Conservation (phyloP, 192 early-diverging fungal species). For the Backusella tarrabulga region DNA sequence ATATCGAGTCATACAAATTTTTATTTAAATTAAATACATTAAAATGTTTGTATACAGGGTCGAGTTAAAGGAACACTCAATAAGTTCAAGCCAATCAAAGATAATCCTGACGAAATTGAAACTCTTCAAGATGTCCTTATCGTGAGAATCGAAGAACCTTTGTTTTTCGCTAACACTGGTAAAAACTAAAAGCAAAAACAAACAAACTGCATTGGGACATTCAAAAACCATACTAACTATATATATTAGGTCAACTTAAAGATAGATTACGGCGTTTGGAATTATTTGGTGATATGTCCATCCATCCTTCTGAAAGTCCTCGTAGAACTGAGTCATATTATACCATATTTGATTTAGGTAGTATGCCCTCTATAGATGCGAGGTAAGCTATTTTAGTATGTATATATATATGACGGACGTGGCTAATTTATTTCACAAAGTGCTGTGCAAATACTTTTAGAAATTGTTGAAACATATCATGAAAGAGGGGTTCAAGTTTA, state of each 20-base stretch:
- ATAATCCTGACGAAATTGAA: slow-evolving; percentile 58
- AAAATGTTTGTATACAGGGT: slow-evolving; percentile 33
- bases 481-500: slow-evolving; percentile 76
- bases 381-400: slow-evolving; percentile 30
- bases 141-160: slow-evolving; percentile 86
- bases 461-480: slow-evolving; percentile 88
- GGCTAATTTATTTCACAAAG: neutral
- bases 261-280: slow-evolving; percentile 94
- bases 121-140: slow-evolving; percentile 84
- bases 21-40: neutral
- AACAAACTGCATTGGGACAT: neutral
- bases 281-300: slow-evolving; percentile 88
- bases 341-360: slow-evolving; percentile 90
- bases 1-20: neutral
- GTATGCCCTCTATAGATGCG: slow-evolving; percentile 88
- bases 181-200: slow-evolving; percentile 2
- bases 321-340: slow-evolving; percentile 61
- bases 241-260: slow-evolving; percentile 78
- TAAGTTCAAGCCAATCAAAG: slow-evolving; percentile 71
- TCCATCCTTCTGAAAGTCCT: slow-evolving; percentile 92
- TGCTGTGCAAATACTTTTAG: slow-evolving; percentile 71
- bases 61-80: slow-evolving; percentile 44
- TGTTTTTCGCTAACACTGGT: slow-evolving; percentile 93
- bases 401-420: neutral
- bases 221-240: neutral